These are phyloP conservation scores for Fusarium udum DNA, from an alignment of 2,329 filamentous ascomycete genomes.

Conservation along the genomic window DNA sequence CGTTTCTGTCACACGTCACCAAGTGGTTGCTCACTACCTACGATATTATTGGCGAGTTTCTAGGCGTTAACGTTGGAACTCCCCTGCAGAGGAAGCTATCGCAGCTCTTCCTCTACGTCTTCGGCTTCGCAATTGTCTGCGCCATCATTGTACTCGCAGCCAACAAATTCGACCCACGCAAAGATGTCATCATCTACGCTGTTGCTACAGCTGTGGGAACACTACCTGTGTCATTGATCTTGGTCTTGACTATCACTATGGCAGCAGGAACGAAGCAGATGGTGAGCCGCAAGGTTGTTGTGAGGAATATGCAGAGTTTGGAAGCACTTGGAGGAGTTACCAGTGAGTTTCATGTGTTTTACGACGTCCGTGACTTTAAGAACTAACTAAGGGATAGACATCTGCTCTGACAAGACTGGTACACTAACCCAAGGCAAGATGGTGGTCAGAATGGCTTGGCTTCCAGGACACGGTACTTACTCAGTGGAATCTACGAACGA, in stretches of 20 bases:
- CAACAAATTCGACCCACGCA: slow-evolving; percentile 44
- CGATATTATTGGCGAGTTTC: slow-evolving; percentile 50
- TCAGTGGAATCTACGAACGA: slow-evolving; percentile 42
- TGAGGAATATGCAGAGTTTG: slow-evolving; percentile 53
- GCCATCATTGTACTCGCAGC: slow-evolving; percentile 34
- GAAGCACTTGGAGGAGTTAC: slow-evolving; percentile 62
- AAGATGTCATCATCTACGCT: slow-evolving; percentile 53
- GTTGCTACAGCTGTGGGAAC: slow-evolving; percentile 56
- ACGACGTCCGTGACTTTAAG: background rate
- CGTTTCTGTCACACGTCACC: slow-evolving; percentile 43
- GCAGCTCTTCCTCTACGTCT: slow-evolving; percentile 70
- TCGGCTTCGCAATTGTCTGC: slow-evolving; percentile 34
- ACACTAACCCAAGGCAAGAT: slow-evolving; percentile 50
- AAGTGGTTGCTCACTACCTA: slow-evolving; percentile 48
- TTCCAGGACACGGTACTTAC: slow-evolving; percentile 45
- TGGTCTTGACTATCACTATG: slow-evolving; percentile 69
- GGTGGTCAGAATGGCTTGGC: slow-evolving; percentile 47
- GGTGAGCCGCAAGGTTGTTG: slow-evolving; percentile 59
- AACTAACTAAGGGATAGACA: slow-evolving; percentile 32
- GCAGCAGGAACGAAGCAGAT: slow-evolving; percentile 61
- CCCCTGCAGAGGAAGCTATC: slow-evolving; percentile 74
- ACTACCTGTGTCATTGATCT: slow-evolving; percentile 56
- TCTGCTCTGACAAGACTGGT: slow-evolving; percentile 48
- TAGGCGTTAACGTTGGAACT: slow-evolving; percentile 66
- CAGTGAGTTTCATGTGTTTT: slow-evolving; percentile 44